Conservation (phyloP, 2,329 filamentous ascomycete species). For the Xylaria sp. region DNA sequence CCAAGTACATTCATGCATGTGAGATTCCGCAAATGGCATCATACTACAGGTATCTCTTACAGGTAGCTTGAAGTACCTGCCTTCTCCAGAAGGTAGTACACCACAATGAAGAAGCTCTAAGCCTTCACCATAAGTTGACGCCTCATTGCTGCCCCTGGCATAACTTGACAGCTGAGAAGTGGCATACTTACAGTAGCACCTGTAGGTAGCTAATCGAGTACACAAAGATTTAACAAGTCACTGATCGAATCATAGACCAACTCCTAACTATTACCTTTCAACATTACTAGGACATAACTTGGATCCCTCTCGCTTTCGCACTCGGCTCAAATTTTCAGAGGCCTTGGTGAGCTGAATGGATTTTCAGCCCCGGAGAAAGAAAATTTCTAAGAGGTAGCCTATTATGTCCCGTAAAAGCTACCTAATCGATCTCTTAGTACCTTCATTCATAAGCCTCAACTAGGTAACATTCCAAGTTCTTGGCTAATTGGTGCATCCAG, state of each 20-base stretch:
- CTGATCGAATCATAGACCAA: neutral
- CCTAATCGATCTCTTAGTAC: neutral
- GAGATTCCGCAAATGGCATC: too few relatives aligned
- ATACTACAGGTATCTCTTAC: neutral
- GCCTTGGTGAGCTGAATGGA: neutral
- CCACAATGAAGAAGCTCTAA: neutral
- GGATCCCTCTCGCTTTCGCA: neutral
- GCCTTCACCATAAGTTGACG: neutral
- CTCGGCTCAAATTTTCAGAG: neutral
- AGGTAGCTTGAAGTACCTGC: neutral
- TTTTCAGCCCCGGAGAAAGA: neutral
- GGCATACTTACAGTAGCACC: neutral
- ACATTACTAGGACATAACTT: neutral
- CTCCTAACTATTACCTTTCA: neutral
- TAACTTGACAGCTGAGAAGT: conserved; percentile 12
- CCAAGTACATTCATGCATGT: too few relatives aligned
- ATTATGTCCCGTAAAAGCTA: neutral
- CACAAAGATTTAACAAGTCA: neutral
- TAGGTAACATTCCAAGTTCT: neutral
- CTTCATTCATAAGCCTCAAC: neutral
- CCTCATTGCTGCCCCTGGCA: conserved; percentile 16
- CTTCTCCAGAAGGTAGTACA: too few relatives aligned
- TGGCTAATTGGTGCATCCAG: neutral
- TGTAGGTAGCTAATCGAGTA: neutral
- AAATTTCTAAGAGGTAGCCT: neutral